Conservation (phyloP, 208 protist species). For the Trypanosoma avium region DNA sequence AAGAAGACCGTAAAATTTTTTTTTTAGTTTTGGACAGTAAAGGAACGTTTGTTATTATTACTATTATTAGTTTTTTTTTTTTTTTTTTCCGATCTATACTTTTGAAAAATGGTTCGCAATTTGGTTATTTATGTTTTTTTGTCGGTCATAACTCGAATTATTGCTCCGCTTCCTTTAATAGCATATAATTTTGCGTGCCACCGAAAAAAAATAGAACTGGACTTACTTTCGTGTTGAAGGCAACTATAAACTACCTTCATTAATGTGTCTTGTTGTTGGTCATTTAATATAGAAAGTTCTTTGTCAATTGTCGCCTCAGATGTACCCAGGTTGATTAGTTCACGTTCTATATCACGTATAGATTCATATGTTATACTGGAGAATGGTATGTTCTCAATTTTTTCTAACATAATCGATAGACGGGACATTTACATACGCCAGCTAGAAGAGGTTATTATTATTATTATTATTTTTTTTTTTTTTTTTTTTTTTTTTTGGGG, state of each 20-base stretch:
- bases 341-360: conserved; percentile 10
- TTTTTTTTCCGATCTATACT: not conserved
- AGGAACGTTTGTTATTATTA: not conserved
- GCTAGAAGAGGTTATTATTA: not conserved
- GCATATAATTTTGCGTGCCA: conserved; percentile 29
- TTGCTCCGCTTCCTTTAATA: conserved; percentile 13
- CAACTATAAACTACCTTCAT: conserved; percentile 36
- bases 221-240: conserved; percentile 18
- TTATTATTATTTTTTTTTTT: not conserved
- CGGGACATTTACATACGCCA: too few species aligned
- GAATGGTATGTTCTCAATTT: conserved; percentile 2
- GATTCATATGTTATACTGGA: conserved; percentile 15
- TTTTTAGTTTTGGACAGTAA: conserved; percentile 1
- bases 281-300: conserved; percentile 3
- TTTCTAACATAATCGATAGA: conserved; percentile 13
- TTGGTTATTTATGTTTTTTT: not conserved
- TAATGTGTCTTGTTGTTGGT: conserved; percentile 24
- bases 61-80: not conserved
- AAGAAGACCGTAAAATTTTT: not conserved
- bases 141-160: conserved; percentile 28
- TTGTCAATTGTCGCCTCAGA: conserved; percentile 8
- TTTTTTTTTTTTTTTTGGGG: not conserved
- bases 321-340: conserved; percentile 2
- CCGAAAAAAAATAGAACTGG: conserved; percentile 24
- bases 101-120: not conserved